Evolutionary conservation across 2,329 filamentous ascomycete genomes (phyloP).

Genomic region (Aspergillus sergii): DNA sequence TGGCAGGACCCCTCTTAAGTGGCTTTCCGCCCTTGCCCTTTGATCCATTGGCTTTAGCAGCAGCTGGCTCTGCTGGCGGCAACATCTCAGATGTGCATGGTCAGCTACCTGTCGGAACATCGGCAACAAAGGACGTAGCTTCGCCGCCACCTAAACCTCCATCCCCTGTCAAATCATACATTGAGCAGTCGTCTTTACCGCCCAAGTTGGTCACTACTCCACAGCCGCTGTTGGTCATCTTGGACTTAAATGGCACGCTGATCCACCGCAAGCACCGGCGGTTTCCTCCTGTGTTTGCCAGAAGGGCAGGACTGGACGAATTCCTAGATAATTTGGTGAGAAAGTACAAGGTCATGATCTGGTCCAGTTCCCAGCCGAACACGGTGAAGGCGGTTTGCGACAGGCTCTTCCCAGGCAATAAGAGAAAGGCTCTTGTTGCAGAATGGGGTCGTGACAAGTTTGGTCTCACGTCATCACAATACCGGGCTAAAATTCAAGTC

Average conservation of each 20-base stretch:
- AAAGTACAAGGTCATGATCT: constrained; percentile 80
- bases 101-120: constrained; percentile 14
- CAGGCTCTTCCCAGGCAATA: constrained; percentile 59
- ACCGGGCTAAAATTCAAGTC: constrained; percentile 72
- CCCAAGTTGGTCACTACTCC: constrained; percentile 50
- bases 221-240: constrained; percentile 73
- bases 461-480: constrained; percentile 66
- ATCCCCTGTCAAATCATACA: constrained; percentile 61
- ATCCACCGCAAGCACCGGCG: constrained; percentile 66
- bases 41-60: constrained; percentile 8
- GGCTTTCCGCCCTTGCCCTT: constrained; percentile 9
- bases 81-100: background rate
- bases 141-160: constrained; percentile 47
- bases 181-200: constrained; percentile 54
- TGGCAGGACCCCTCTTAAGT: constrained; percentile 13
- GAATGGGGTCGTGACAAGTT: constrained; percentile 80
- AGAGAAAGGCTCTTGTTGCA: constrained; percentile 62
- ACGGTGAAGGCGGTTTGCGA: constrained; percentile 68
- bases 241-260: constrained; percentile 93
- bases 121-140: constrained; percentile 8
- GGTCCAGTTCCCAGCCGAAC: constrained; percentile 78
- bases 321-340: constrained; percentile 77
- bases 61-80: constrained; percentile 7
- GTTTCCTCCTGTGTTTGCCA: constrained; percentile 58
- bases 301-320: constrained; percentile 65